These are phyloP conservation scores for Daldinia grandis DNA, from an alignment of 495 filamentous ascomycete species.

Conservation along the genomic window DNA sequence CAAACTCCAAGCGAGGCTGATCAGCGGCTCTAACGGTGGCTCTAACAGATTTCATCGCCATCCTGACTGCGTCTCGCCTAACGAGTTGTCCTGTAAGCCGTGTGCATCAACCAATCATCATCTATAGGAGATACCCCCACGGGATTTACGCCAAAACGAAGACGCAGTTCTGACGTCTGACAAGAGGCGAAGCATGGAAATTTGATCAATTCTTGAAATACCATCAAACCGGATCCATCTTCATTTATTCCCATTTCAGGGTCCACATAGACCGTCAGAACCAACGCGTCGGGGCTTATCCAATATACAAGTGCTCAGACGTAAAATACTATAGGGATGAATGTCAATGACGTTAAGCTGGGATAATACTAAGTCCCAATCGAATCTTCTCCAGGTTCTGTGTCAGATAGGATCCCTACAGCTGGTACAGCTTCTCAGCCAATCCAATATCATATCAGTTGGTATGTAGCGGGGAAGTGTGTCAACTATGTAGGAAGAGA, in stretches of 20 bases:
- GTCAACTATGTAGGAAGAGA: not conserved
- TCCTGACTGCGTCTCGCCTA: slow-evolving; percentile 4
- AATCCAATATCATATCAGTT: not conserved
- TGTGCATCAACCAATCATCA: slow-evolving; percentile 15
- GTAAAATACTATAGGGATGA: not conserved
- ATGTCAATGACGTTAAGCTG: slow-evolving; percentile 15
- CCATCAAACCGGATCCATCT: slow-evolving; percentile 14
- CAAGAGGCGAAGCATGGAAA: slow-evolving; percentile 28
- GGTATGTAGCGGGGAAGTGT: not conserved
- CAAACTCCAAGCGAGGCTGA: slow-evolving; percentile 24
- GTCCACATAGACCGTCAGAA: slow-evolving; percentile 3
- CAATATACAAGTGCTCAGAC: not conserved
- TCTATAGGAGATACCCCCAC: slow-evolving; percentile 1
- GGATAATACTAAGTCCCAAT: not conserved
- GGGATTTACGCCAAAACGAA: not conserved
- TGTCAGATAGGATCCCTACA: slow-evolving; percentile 17
- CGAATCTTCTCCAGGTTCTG: slow-evolving; percentile 4
- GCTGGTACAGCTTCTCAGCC: slow-evolving; percentile 27
- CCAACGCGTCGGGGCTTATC: slow-evolving; percentile 1
- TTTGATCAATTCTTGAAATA: slow-evolving; percentile 27
- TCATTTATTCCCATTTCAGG: slow-evolving; percentile 4
- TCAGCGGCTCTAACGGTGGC: not conserved
- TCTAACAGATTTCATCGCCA: slow-evolving; percentile 7
- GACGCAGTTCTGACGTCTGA: slow-evolving; percentile 28
- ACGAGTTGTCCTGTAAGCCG: slow-evolving; percentile 1